Evolutionary conservation across 2,329 filamentous ascomycete genomes (phyloP), one percentile per base, ranked within the genome.

Genomic region (Graphilbum fragrans): DNA sequence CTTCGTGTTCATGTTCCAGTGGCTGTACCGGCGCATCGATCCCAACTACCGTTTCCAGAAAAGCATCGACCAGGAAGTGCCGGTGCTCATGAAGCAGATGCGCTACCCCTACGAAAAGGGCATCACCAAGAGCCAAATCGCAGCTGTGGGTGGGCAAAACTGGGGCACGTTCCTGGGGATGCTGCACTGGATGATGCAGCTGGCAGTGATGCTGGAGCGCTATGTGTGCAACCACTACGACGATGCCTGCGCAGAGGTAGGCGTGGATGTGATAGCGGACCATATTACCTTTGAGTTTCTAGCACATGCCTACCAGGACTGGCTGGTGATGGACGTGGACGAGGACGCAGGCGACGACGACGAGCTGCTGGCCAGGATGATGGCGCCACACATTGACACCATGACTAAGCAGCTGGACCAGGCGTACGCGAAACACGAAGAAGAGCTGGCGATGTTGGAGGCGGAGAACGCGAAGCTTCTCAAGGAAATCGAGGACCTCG

Each of bases 111-210:
- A 87, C 56, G 87, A 94, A 54, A 86, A 87, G 60, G 88, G 81
- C 54, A 96, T 98, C 53, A 94, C 87, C 41, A 98, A 96, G 61
- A 94, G 86, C 40, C 87, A 94, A 56, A 86, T 98, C 44, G 79
- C 86, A 0, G 92, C 93, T 2, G 92, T 96, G 0, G 92, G 92
- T 49, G 90, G 88, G 3, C 87, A 94, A 61, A 96, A 96, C 57
- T 98, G 92, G 92, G 83, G 83, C 47, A 92, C 86, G 0, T 96
- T 98, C 54, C 67, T 98, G 12, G 92, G 88, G 0, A 67, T 98
- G 58, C 69, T 98, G 39, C 88, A 98, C 63, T 98, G 92, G 92
- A 90, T 98, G 79, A 94, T 98, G 90, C 88, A 96, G 60, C 68
- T 98, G 39, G 86, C 86, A 5, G 81, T 90, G 51, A 94, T 96